Conservation (phyloP, 192 early-diverging fungal species). For the Lunasporangiospora selenospora region DNA sequence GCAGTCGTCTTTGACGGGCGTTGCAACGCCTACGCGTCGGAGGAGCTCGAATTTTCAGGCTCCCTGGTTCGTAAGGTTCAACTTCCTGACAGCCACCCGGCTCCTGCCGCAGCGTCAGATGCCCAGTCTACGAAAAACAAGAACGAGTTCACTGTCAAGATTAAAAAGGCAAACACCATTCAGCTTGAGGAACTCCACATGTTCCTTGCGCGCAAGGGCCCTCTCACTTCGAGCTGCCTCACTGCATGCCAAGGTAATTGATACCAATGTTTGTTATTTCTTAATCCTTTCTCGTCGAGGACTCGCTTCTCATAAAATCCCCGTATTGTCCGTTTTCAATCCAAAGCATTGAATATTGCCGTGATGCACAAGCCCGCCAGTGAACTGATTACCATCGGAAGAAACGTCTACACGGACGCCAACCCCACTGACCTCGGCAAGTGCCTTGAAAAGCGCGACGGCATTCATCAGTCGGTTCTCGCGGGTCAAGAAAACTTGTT, state of each 20-base stretch:
- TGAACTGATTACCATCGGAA: conserved; percentile 31
- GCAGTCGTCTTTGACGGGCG: conserved; percentile 36
- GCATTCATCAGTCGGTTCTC: conserved; percentile 81
- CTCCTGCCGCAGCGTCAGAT: neutral
- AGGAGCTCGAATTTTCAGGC: conserved; percentile 12
- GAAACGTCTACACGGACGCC: conserved; percentile 21
- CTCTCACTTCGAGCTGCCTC: conserved; percentile 21
- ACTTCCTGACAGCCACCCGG: conserved; percentile 11
- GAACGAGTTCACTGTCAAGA: conserved; percentile 37
- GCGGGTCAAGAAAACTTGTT: conserved; percentile 65
- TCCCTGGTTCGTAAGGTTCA: conserved; percentile 13
- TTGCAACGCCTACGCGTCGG: conserved; percentile 22
- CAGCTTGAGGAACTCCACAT: conserved; percentile 29
- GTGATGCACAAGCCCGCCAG: conserved; percentile 42
- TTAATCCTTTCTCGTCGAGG: neutral
- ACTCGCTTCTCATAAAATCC: too few relatives aligned
- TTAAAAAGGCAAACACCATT: conserved; percentile 8
- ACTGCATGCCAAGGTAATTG: conserved; percentile 31
- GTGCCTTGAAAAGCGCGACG: conserved; percentile 87
- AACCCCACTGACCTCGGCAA: conserved; percentile 52
- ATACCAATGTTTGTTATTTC: neutral
- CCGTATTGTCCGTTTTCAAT: too few relatives aligned
- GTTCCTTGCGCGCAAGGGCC: conserved; percentile 17
- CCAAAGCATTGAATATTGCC: conserved; percentile 44
- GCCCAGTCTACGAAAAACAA: conserved; percentile 6